Evolutionary conservation across 192 early-diverging fungal genomes (phyloP), one percentile per base, ranked within the genome.

Genomic region (Backusella mclennaniae): DNA sequence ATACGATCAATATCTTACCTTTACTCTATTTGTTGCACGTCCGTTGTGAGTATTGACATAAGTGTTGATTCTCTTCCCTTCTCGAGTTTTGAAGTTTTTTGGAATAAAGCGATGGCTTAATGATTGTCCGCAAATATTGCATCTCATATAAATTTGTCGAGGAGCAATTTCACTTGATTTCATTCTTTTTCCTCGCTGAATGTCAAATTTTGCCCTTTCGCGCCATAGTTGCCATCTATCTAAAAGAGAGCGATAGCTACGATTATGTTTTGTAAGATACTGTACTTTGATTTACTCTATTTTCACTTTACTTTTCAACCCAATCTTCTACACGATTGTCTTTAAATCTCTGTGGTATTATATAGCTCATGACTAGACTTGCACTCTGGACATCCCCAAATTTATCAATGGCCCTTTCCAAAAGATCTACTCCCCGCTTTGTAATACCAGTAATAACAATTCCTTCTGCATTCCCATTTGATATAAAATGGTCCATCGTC

Each of bases 331-430:
- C 87, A 29, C 92, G 81, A 2, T 26, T 33, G 76, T 94, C 91
- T 19, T 83, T 80, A 42, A 93, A 88, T 17, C 86, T 79, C 4
- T 86, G 76, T 6, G 92, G 90, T 0, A 87, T 80, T 23, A 90
- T 92, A 31, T 89, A 89, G 19, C 88, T 87, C 33, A 92, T 83
- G 1, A 92, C 82, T 21, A 98, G 76, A 33, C 91, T 87, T 0
- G 93, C 95, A 7, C 94, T 97, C 82, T 99, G 98, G 49, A 97
- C 89, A 77, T 99, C 98, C 0, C 93, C 94, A 3, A 94, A 95
- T 33, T 77, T 77, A 85, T 99, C 91, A 12, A 98, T 87, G 77
- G 94, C 96, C 39, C 85, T 83, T 72, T 94, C 90, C 76, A 98
- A 84, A 59, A 98, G 78, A 38, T 90, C 85, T 19, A 96, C 83